Conservation (phyloP, 1,284 basidiomycete species). For the Microbotryum saponariae region DNA sequence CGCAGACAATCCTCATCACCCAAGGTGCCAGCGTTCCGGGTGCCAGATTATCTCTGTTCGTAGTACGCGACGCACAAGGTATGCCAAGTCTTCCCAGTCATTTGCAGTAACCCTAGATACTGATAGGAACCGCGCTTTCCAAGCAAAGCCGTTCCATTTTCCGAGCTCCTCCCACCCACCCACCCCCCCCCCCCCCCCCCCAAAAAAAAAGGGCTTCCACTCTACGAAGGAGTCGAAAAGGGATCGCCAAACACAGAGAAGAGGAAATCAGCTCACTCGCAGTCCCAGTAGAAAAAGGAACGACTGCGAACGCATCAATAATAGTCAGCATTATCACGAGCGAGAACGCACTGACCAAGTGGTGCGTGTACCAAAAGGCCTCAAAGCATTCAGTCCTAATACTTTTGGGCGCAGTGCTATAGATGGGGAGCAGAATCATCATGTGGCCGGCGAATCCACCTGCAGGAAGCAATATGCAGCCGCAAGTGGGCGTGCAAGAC, state of each 20-base stretch:
- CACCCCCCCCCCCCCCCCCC: too few relatives aligned
- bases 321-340: neutral
- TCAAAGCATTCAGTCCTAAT: slow-evolving; percentile 80
- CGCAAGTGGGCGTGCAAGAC: neutral
- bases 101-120: too few relatives aligned
- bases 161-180: too few relatives aligned
- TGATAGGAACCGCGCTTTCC: too few relatives aligned
- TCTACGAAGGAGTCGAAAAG: too few relatives aligned
- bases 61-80: too few relatives aligned
- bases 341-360: slow-evolving; percentile 74
- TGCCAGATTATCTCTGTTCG: too few relatives aligned
- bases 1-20: too few relatives aligned
- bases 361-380: slow-evolving; percentile 88
- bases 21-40: too few relatives aligned
- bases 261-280: slow-evolving; percentile 47
- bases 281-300: slow-evolving; percentile 46
- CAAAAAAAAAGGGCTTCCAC: too few relatives aligned
- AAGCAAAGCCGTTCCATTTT: too few relatives aligned
- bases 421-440: slow-evolving; percentile 57
- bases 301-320: neutral
- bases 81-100: too few relatives aligned
- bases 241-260: neutral
- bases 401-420: slow-evolving; percentile 57
- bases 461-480: neutral
- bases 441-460: slow-evolving; percentile 82